Percentiles rank a stretch among this genome's conserved stretches.
phyloP scores from a whole-genome alignment of 306 rosid genomes.

The Rosa lucieae region DNA sequence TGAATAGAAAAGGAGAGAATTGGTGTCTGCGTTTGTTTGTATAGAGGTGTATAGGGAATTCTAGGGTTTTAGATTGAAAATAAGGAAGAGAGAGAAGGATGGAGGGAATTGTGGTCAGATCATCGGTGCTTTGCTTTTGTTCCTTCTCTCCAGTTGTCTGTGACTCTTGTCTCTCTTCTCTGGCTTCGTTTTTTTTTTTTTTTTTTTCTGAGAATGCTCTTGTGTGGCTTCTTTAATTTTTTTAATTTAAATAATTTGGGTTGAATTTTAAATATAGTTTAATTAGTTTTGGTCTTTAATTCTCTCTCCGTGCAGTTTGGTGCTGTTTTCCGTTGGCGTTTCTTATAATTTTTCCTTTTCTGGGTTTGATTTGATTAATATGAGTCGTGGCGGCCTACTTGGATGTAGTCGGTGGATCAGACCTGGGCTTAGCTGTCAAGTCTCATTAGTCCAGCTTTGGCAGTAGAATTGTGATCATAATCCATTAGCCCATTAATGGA shows the following conservation, averaged over 20 bases:
- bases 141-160: not conserved
- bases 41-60: not conserved
- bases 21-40: not conserved
- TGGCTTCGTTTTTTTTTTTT: too few relatives aligned
- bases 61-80: conserved; percentile 17
- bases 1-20: not conserved
- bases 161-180: not conserved
- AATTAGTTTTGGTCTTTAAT: too few relatives aligned
- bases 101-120: conserved; percentile 19
- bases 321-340: not conserved
- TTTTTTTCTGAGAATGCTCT: not conserved
- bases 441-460: too few relatives aligned
- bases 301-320: too few relatives aligned
- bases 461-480: too few relatives aligned
- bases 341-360: not conserved
- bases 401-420: not conserved
- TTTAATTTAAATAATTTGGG: too few relatives aligned
- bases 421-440: too few relatives aligned
- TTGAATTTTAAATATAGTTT: too few relatives aligned
- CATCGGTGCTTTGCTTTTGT: not conserved
- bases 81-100: not conserved
- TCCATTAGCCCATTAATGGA: too few relatives aligned
- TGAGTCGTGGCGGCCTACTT: not conserved
- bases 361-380: too few relatives aligned
- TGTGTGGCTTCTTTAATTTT: too few relatives aligned